Conservation (phyloP, 306 rosid species). For the Lagenaria siceraria region DNA sequence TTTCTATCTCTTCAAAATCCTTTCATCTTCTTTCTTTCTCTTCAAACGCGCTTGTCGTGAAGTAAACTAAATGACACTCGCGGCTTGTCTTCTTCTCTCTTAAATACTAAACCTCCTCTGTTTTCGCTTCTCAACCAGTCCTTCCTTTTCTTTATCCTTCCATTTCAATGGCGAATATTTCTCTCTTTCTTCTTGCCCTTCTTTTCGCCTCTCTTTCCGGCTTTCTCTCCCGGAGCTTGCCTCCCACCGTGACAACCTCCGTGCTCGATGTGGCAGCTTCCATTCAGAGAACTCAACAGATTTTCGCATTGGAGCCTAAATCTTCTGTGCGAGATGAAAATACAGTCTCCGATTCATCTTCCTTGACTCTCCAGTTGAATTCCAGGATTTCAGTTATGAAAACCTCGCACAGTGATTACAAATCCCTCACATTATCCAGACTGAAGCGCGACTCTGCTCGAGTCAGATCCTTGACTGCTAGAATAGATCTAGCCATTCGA, state of each 20-base stretch:
- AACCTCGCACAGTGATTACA: slow-evolving; percentile 29
- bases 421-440: slow-evolving; percentile 36
- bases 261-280: slow-evolving; percentile 42
- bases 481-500: slow-evolving; percentile 31
- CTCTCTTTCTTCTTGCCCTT: neutral
- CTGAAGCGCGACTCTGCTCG: slow-evolving; percentile 75
- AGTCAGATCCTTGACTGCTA: slow-evolving; percentile 38
- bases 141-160: neutral
- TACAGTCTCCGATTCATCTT: neutral
- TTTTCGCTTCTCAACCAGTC: neutral
- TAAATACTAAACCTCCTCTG: neutral
- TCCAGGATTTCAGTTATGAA: slow-evolving; percentile 42
- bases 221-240: slow-evolving; percentile 22
- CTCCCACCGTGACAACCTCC: slow-evolving; percentile 9
- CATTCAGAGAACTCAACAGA: slow-evolving; percentile 14
- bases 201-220: slow-evolving; percentile 10
- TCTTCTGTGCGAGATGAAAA: neutral
- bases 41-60: slow-evolving; percentile 34
- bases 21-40: slow-evolving; percentile 11
- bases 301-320: slow-evolving; percentile 2
- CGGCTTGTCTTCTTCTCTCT: neutral
- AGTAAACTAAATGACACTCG: slow-evolving; percentile 3
- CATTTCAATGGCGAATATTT: slow-evolving; percentile 15
- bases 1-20: neutral
- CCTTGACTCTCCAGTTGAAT: slow-evolving; percentile 27